phyloP scores from a whole-genome alignment of 495 filamentous ascomycete species.

The Penicillium lividum region DNA sequence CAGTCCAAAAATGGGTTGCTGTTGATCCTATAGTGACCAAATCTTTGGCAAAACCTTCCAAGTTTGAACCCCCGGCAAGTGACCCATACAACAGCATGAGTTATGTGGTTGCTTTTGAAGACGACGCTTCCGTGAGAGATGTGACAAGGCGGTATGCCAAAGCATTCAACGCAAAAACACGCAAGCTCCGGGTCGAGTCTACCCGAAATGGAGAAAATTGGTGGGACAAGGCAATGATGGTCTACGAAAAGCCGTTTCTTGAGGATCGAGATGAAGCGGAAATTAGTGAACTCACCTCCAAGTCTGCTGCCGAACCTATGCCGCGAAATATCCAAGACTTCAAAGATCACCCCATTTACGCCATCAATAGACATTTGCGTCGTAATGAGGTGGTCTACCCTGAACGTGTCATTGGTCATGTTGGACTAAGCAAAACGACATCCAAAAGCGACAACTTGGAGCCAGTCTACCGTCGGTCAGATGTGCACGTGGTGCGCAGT shows the following conservation, averaged over 20 bases:
- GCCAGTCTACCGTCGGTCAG: conserved; percentile 72
- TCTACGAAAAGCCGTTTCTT: conserved; percentile 57
- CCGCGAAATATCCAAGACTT: conserved; percentile 88
- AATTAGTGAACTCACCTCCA: conserved; percentile 67
- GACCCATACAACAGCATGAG: conserved; percentile 71
- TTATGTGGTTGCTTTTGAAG: conserved; percentile 87
- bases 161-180: conserved; percentile 85
- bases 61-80: conserved; percentile 77
- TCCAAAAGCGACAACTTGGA: conserved; percentile 56
- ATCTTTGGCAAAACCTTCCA: conserved; percentile 70
- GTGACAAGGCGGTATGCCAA: conserved; percentile 79
- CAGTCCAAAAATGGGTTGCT: conserved; percentile 85
- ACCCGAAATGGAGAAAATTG: conserved; percentile 68
- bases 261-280: conserved; percentile 81
- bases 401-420: conserved; percentile 71
- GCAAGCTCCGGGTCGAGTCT: conserved; percentile 70
- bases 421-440: conserved; percentile 67
- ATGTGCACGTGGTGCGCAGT: conserved; percentile 74
- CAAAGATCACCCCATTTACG: conserved; percentile 89
- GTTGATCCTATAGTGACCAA: conserved; percentile 82
- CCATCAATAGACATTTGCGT: conserved; percentile 83
- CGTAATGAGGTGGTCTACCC: conserved; percentile 77
- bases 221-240: conserved; percentile 63
- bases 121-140: conserved; percentile 71
- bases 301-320: conserved; percentile 79